A percentile compares a stretch with the other conserved stretches of the same genome.
Evolutionary conservation across 768 basidiomycete species (phyloP).

Genomic region (Crucibulum laeve): DNA sequence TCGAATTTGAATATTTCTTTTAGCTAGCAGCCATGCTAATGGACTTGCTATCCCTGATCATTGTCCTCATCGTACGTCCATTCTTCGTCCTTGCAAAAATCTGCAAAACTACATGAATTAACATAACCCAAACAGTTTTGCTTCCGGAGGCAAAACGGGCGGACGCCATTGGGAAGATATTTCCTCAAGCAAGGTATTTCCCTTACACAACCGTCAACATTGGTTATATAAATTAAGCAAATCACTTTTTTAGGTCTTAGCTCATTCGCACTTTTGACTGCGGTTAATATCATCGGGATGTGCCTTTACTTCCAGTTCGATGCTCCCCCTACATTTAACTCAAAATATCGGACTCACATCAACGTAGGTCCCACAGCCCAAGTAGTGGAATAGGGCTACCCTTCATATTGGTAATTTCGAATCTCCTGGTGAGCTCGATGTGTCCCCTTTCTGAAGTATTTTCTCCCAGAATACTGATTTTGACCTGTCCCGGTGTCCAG

Average conservation of each 20-base stretch:
- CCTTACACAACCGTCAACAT: not conserved
- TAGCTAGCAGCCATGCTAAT: constrained; percentile 31
- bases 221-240: not conserved
- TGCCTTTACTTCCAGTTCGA: constrained; percentile 27
- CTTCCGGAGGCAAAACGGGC: constrained; percentile 24
- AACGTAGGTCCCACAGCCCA: constrained; percentile 21
- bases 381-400: constrained; percentile 32
- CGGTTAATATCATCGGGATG: not conserved
- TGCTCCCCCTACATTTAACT: not conserved
- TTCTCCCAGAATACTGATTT: not conserved
- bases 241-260: no score
- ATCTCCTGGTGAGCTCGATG: constrained; percentile 25
- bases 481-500: constrained; percentile 11
- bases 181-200: not conserved
- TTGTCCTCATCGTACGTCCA: constrained; percentile 27
- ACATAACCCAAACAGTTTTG: constrained; percentile 19
- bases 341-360: not conserved
- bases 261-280: not conserved
- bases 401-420: constrained; percentile 28
- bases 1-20: not conserved
- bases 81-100: not conserved
- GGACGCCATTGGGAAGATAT: not conserved
- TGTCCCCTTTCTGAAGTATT: not conserved
- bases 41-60: constrained; percentile 30
- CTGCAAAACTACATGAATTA: constrained; percentile 16